Base-by-base conservation (phyloP, 2,329 filamentous ascomycete species). In the Zasmidium cellare region DNA sequence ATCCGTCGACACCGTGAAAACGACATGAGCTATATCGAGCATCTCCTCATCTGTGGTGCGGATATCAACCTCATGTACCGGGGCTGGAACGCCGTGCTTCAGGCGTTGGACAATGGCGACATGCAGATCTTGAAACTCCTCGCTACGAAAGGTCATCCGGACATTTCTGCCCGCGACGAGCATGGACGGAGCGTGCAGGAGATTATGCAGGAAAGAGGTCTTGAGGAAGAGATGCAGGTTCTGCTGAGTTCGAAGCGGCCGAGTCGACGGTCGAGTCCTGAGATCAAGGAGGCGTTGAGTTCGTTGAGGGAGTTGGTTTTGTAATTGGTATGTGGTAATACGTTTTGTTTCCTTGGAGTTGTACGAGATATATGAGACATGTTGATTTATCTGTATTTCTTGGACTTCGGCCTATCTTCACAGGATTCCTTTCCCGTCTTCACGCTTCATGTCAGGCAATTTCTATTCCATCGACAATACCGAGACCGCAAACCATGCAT, bases 61-160 rank as follows among this genome's bases (percentile, higher is more conserved):
- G 85, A 89, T 65, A 84, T 87, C 49, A 90, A 90, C 74, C 82
- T 84, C 70, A 76, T 87, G 60, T 88, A 88, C 72, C 81, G 85
- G 0, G 85, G 84, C 3, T 87, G 85, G 83, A 88, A 84, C 67
- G 85, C 80, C 18, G 78, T 87, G 55, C 83, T 88, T 73, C 85
- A 88, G 70, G 84, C 84, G 0, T 76, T 88, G 12, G 85, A 88
- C 74, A 85, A 86, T 65, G 85, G 85, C 16, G 84, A 88, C 60
- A 69, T 77, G 1, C 69, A 75, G 2, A 76, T 87, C 12, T 73
- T 88, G 41, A 77, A 73, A 48, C 70, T 87, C 19, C 71, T 88
- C 3, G 75, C 79, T 12, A 72, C 78, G 46, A 79, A 77, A 61
- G 74, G 76, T 12, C 79, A 77, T 2, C 80, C 82, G 2, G 81